Percentiles rank a stretch among this genome's conserved stretches.
Evolutionary conservation across 2,329 filamentous ascomycete species (phyloP).

Genomic region (Taxawa tesnikishii): DNA sequence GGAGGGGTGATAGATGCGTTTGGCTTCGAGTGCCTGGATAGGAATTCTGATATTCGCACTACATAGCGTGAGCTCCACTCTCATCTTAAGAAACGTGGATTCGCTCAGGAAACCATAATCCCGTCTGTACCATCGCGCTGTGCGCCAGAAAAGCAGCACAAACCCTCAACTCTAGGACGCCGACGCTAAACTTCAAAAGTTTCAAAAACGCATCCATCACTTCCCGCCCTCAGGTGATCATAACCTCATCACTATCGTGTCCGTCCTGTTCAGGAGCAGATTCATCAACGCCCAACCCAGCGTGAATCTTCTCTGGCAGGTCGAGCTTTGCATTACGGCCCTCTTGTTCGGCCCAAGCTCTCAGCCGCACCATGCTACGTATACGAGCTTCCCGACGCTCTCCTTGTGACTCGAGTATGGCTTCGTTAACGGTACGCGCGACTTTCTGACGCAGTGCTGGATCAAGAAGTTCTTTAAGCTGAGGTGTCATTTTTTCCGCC

Average conservation of each 20-base stretch:
- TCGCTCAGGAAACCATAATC: too few relatives aligned
- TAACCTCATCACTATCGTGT: slow-evolving; percentile 21
- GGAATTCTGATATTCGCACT: too few relatives aligned
- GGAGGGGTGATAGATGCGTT: too few relatives aligned
- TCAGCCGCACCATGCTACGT: slow-evolving; percentile 64
- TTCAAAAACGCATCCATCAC: background rate
- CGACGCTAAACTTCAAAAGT: slow-evolving; percentile 12
- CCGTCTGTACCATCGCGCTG: too few relatives aligned
- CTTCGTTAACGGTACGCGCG: slow-evolving; percentile 81
- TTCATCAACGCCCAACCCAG: slow-evolving; percentile 26
- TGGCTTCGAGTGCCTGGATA: too few relatives aligned
- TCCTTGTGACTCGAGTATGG: slow-evolving; percentile 64
- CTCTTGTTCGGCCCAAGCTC: slow-evolving; percentile 70
- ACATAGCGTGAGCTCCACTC: too few relatives aligned
- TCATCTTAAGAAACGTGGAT: too few relatives aligned
- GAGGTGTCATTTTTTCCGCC: slow-evolving; percentile 63
- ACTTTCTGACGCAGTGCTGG: slow-evolving; percentile 69
- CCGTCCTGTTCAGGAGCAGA: slow-evolving; percentile 10
- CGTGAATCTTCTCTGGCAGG: slow-evolving; percentile 25
- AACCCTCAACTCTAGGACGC: too few relatives aligned
- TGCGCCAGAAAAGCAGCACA: too few relatives aligned
- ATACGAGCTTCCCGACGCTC: slow-evolving; percentile 70
- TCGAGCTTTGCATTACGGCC: slow-evolving; percentile 32
- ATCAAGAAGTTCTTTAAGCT: slow-evolving; percentile 64
- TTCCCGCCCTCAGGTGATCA: slow-evolving; percentile 13